These are phyloP conservation scores for Hansfordia pulvinata DNA, from an alignment of 2,329 filamentous ascomycete genomes.

Conservation along the genomic window DNA sequence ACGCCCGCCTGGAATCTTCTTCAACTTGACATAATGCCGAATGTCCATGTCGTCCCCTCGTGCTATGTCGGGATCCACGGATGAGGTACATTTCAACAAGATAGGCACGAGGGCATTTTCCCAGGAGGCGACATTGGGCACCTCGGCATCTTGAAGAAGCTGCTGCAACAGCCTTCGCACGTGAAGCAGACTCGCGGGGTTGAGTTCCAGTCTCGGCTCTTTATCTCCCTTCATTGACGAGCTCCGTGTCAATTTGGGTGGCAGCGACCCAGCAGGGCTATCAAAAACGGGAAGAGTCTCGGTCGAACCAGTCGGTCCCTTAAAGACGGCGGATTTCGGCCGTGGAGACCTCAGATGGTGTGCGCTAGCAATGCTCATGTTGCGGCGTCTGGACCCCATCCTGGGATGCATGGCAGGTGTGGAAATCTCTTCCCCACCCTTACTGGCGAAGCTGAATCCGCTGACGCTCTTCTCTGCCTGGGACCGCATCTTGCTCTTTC, in stretches of 20 bases:
- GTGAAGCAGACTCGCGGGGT: conserved; percentile 76
- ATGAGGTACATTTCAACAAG: conserved; percentile 78
- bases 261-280: conserved; percentile 24
- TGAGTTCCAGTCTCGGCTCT: conserved; percentile 69
- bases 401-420: no score
- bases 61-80: conserved; percentile 86
- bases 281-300: conserved; percentile 37
- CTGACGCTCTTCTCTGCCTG: conserved; percentile 64
- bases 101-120: conserved; percentile 85
- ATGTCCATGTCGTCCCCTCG: conserved; percentile 93
- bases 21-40: conserved; percentile 91
- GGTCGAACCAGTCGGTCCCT: conserved; percentile 38
- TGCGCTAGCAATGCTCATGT: conserved; percentile 71
- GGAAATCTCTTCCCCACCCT: conserved; percentile 60
- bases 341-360: conserved; percentile 63
- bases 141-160: conserved; percentile 61
- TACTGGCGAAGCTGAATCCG: conserved; percentile 54
- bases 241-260: conserved; percentile 52
- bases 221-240: conserved; percentile 68
- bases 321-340: conserved; percentile 40
- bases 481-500: conserved; percentile 56
- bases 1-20: conserved; percentile 83
- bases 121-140: conserved; percentile 67
- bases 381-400: conserved; percentile 57
- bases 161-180: conserved; percentile 77